A percentile compares a stretch with the other conserved stretches of the same genome.
Evolutionary conservation across 2,329 filamentous ascomycete species (phyloP).

Genomic region (Diaporthe aspalathi): DNA sequence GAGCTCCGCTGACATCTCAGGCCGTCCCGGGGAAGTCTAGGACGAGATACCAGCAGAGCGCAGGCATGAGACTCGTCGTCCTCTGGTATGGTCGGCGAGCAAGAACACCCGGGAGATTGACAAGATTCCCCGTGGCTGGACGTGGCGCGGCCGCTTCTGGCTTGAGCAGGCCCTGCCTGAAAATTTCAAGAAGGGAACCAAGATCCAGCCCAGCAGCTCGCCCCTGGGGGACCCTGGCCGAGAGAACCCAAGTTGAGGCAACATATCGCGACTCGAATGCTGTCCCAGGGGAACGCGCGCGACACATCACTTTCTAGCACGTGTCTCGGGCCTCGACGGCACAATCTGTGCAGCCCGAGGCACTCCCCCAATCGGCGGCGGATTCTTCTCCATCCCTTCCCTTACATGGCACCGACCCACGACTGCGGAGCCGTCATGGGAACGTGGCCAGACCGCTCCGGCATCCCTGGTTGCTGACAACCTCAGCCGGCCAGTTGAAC

Average conservation of each 20-base stretch:
- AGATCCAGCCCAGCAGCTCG: neutral
- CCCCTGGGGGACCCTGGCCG: neutral
- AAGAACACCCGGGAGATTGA: neutral
- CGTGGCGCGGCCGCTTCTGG: neutral
- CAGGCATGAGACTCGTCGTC: neutral
- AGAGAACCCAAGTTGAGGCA: neutral
- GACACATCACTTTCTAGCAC: slow-evolving; percentile 23
- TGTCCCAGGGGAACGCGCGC: slow-evolving; percentile 1
- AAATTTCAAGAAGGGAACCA: neutral
- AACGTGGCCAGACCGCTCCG: slow-evolving; percentile 1
- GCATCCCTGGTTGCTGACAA: neutral
- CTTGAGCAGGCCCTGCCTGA: neutral
- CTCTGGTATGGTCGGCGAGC: neutral
- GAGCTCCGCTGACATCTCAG: neutral
- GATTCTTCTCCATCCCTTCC: neutral
- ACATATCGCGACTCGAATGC: slow-evolving; percentile 8
- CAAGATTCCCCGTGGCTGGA: neutral
- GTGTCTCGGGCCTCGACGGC: slow-evolving; percentile 25
- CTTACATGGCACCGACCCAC: neutral
- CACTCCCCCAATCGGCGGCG: neutral
- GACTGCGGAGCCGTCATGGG: slow-evolving; percentile 5
- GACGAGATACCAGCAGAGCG: neutral
- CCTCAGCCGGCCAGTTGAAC: neutral
- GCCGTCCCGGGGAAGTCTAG: neutral
- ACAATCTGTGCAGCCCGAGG: neutral